These are phyloP conservation scores for Claviceps maximensis DNA, from an alignment of 2,329 filamentous ascomycete genomes.

Conservation along the genomic window DNA sequence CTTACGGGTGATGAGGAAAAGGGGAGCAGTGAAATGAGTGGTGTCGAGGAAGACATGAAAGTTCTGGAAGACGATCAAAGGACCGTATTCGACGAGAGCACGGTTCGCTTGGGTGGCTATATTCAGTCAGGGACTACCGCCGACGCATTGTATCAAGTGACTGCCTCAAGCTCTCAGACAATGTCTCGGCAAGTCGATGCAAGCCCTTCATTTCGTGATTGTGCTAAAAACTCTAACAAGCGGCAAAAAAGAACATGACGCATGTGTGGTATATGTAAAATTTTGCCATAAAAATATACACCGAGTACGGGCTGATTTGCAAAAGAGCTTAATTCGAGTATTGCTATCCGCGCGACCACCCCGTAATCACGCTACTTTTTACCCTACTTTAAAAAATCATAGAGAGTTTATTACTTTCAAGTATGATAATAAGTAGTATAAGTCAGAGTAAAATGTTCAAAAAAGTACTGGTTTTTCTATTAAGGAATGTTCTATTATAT, in stretches of 20 bases:
- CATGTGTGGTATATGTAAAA: background rate
- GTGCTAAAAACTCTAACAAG: background rate
- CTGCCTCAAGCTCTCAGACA: background rate
- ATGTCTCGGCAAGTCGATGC: background rate
- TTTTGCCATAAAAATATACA: background rate
- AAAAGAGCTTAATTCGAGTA: too few species aligned
- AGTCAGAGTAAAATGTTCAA: too few species aligned
- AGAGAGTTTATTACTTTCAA: too few species aligned
- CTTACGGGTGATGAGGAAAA: conserved; percentile 13
- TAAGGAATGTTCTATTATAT: too few species aligned
- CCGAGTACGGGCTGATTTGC: too few species aligned
- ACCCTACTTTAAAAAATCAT: too few species aligned
- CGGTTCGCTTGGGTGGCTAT: too few species aligned
- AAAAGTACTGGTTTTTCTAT: too few species aligned
- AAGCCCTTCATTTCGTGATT: background rate
- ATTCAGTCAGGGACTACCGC: background rate
- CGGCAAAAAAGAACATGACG: background rate
- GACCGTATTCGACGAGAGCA: background rate
- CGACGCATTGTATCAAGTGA: background rate
- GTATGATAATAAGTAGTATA: too few species aligned
- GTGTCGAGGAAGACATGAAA: background rate
- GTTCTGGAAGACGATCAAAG: background rate
- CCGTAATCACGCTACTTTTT: too few species aligned
- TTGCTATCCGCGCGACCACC: too few species aligned
- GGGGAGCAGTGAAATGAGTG: background rate